These are phyloP conservation scores for Glycine tomentella DNA, from an alignment of 306 rosid species.

Conservation along the genomic window DNA sequence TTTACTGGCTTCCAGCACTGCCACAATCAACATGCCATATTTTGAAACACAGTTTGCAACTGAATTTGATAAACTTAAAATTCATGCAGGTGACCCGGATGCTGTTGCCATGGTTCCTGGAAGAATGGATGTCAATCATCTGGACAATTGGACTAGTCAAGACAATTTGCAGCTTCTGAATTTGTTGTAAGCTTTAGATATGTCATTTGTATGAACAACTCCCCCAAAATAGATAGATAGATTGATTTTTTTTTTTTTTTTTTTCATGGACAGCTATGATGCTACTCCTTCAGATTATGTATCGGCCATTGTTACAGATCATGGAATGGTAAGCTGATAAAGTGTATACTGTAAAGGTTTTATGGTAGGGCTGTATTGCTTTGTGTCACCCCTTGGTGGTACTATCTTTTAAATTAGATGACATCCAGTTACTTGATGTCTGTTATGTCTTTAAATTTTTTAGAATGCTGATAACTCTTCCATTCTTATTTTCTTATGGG, in stretches of 20 bases:
- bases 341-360: background rate
- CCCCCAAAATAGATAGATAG: background rate
- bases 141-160: conserved; percentile 57
- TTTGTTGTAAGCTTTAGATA: conserved; percentile 65
- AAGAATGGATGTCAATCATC: conserved; percentile 66
- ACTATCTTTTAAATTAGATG: background rate
- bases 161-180: conserved; percentile 76
- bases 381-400: background rate
- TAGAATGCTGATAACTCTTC: background rate
- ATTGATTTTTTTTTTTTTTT: conserved; percentile 42
- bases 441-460: background rate
- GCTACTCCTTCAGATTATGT: conserved; percentile 87
- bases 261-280: conserved; percentile 67
- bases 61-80: conserved; percentile 43
- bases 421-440: conserved; percentile 2
- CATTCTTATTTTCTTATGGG: background rate
- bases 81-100: conserved; percentile 74
- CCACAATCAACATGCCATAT: background rate
- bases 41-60: conserved; percentile 10
- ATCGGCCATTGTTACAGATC: conserved; percentile 82
- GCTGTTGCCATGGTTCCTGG: conserved; percentile 73
- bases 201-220: conserved; percentile 19
- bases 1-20: background rate
- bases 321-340: conserved; percentile 80
- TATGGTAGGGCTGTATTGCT: background rate